phyloP scores from a whole-genome alignment of 805 yeast genomes.

The Wickerhamiella dianesei region DNA sequence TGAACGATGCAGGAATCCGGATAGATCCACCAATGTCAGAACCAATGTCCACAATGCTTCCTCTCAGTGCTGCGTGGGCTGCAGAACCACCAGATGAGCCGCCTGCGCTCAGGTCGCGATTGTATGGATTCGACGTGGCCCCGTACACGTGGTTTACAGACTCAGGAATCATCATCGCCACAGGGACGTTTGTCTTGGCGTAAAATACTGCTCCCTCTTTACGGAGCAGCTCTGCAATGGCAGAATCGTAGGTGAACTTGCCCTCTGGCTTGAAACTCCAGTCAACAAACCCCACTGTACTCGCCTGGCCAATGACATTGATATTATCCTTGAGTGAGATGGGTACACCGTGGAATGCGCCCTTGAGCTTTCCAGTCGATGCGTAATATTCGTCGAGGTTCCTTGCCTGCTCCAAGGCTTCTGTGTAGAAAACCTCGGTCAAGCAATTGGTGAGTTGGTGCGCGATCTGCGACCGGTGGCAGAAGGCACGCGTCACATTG shows the following conservation, averaged over 20 bases:
- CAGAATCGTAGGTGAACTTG: constrained; percentile 19
- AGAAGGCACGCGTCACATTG: constrained; percentile 40
- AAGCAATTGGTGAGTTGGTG: constrained; percentile 37
- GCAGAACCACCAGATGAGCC: constrained; percentile 49
- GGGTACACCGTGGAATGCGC: constrained; percentile 58
- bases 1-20: constrained; percentile 35
- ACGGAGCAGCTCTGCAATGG: constrained; percentile 30
- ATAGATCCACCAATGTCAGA: constrained; percentile 44
- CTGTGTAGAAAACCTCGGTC: constrained; percentile 35
- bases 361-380: constrained; percentile 36
- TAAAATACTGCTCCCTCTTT: constrained; percentile 41
- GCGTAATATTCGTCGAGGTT: constrained; percentile 38
- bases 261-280: constrained; percentile 27
- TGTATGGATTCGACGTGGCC: constrained; percentile 34
- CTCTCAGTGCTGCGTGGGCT: constrained; percentile 33
- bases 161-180: constrained; percentile 39
- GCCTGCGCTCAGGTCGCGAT: constrained; percentile 34
- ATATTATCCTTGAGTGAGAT: constrained; percentile 43
- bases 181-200: constrained; percentile 42
- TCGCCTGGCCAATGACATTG: constrained; percentile 34
- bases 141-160: constrained; percentile 34
- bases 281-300: constrained; percentile 39
- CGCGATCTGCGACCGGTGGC: constrained; percentile 45
- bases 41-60: constrained; percentile 40
- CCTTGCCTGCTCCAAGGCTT: constrained; percentile 45